phyloP scores from a whole-genome alignment of 2,329 filamentous ascomycete genomes.

The Colletotrichum cuscutae region DNA sequence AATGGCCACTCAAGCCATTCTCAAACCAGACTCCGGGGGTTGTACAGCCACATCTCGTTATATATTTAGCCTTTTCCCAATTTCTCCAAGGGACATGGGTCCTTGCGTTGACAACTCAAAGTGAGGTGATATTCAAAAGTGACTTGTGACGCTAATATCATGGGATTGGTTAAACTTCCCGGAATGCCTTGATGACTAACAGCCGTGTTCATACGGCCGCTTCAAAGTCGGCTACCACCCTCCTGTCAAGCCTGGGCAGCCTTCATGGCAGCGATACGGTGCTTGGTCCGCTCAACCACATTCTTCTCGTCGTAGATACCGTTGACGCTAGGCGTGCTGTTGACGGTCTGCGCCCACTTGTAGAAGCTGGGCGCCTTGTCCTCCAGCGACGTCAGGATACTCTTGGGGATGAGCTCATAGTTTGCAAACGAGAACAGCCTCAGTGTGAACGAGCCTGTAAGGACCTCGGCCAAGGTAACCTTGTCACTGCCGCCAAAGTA shows the following conservation, averaged over 20 bases:
- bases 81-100: background rate
- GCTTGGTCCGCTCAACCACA: constrained; percentile 53
- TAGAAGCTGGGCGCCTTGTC: constrained; percentile 72
- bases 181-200: background rate
- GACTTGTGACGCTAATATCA: background rate
- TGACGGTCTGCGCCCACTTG: constrained; percentile 72
- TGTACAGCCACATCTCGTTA: background rate
- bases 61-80: background rate
- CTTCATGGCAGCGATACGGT: constrained; percentile 44
- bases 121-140: background rate
- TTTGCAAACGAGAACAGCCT: constrained; percentile 66
- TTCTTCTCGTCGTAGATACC: constrained; percentile 68
- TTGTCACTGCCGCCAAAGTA: constrained; percentile 73
- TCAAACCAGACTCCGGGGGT: background rate
- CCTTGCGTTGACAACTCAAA: background rate
- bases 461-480: constrained; percentile 78
- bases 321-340: constrained; percentile 73
- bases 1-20: too few relatives aligned
- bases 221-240: background rate
- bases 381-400: constrained; percentile 56
- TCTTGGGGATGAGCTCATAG: constrained; percentile 62
- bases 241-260: background rate
- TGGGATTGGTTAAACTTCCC: background rate
- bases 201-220: background rate
- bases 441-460: constrained; percentile 74